Conservation (phyloP, 2,329 filamentous ascomycete genomes). For the Beauveria sp. region DNA sequence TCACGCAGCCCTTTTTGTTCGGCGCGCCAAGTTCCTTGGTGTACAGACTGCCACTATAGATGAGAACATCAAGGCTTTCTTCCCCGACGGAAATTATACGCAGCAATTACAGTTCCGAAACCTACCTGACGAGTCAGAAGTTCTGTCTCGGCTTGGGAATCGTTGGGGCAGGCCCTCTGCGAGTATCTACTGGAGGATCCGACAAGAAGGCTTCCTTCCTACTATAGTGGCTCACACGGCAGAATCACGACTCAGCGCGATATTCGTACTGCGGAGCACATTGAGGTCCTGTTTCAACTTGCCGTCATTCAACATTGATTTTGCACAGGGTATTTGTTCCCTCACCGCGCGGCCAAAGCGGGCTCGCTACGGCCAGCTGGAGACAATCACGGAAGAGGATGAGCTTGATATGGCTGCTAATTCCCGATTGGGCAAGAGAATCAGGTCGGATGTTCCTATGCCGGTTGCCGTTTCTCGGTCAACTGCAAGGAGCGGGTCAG, state of each 20-base stretch:
- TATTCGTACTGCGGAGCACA: not conserved
- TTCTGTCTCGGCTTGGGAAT: not conserved
- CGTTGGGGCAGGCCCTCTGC: not conserved
- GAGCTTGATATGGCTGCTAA: not conserved
- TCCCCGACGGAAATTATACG: too few relatives aligned
- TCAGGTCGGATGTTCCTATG: not conserved
- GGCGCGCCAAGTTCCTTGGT: constrained; percentile 12
- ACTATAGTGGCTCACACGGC: constrained; percentile 15
- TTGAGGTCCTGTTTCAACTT: not conserved
- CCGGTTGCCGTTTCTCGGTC: not conserved
- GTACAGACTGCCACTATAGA: constrained; percentile 6
- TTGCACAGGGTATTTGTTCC: not conserved
- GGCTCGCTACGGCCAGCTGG: not conserved
- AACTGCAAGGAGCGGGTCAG: not conserved
- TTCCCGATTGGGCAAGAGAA: not conserved
- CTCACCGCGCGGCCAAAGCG: not conserved
- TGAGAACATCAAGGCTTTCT: not conserved
- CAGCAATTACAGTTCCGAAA: not conserved
- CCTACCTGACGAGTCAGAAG: not conserved
- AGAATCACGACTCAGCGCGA: not conserved
- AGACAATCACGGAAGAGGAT: not conserved
- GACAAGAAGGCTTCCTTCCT: constrained; percentile 13
- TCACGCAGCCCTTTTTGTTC: constrained; percentile 9
- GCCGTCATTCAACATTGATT: not conserved
- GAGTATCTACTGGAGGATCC: not conserved